Conservation (phyloP, 2,329 filamentous ascomycete genomes). For the Fusarium armeniacum region DNA sequence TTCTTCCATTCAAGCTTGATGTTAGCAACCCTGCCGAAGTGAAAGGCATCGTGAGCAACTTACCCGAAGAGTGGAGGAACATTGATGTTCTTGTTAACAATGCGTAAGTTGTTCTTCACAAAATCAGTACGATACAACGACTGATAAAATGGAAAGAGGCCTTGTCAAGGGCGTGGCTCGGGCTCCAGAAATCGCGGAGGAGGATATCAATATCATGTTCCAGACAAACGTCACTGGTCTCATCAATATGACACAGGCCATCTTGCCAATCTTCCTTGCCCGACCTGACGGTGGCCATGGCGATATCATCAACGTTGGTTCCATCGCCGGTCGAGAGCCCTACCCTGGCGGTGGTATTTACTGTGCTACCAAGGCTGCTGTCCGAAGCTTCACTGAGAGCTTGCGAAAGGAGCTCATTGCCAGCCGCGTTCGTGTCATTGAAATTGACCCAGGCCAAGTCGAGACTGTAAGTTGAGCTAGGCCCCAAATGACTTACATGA, state of each 20-base stretch:
- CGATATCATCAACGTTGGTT: constrained; percentile 96
- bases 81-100: constrained; percentile 96
- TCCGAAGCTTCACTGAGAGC: constrained; percentile 85
- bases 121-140: neutral
- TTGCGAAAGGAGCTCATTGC: constrained; percentile 86
- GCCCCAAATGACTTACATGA: neutral
- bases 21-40: constrained; percentile 85
- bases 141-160: constrained; percentile 67
- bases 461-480: constrained; percentile 74
- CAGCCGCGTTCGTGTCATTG: constrained; percentile 85
- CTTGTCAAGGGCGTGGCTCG: constrained; percentile 90
- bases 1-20: constrained; percentile 87
- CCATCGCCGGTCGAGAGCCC: constrained; percentile 86
- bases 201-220: constrained; percentile 91
- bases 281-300: constrained; percentile 82
- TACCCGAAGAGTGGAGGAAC: constrained; percentile 86
- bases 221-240: constrained; percentile 93
- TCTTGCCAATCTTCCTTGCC: constrained; percentile 84
- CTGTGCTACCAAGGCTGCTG: constrained; percentile 92
- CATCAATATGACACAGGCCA: constrained; percentile 95
- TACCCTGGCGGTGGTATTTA: constrained; percentile 92
- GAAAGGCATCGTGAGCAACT: constrained; percentile 74
- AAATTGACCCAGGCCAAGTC: constrained; percentile 91
- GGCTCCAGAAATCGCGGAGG: constrained; percentile 84
- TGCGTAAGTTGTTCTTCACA: constrained; percentile 72